Evolutionary conservation across 768 basidiomycete genomes (phyloP).

Genomic region (Amanita thiersii): DNA sequence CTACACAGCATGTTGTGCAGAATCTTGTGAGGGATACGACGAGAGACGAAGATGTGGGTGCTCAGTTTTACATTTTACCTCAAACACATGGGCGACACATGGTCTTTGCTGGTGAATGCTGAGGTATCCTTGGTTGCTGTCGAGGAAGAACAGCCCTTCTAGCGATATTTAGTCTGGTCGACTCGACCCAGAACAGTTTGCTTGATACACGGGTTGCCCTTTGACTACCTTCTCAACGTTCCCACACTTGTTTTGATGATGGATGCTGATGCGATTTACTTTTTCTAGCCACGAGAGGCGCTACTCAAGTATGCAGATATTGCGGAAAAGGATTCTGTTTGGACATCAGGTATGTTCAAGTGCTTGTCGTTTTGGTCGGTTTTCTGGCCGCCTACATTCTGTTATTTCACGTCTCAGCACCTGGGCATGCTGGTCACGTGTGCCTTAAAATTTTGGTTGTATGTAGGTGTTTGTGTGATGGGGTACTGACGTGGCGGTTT

Average conservation of each 20-base stretch:
- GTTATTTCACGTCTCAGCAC: slow-evolving; percentile 5
- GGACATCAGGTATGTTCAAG: slow-evolving; percentile 79
- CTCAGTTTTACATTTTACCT: slow-evolving; percentile 15
- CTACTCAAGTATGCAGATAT: slow-evolving; percentile 84
- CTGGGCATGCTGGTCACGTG: slow-evolving; percentile 18
- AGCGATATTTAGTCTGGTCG: not conserved
- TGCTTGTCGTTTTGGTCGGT: slow-evolving; percentile 11
- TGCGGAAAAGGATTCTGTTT: slow-evolving; percentile 73
- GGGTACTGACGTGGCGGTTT: slow-evolving; percentile 57
- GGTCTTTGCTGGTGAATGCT: slow-evolving; percentile 8
- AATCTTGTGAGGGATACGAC: slow-evolving; percentile 88
- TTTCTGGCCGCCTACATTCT: slow-evolving; percentile 12
- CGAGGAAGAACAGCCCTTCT: slow-evolving; percentile 2
- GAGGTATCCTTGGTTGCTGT: not conserved
- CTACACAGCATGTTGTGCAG: slow-evolving; percentile 95
- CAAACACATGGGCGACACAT: slow-evolving; percentile 8
- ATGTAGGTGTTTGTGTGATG: slow-evolving; percentile 39
- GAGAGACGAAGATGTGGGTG: slow-evolving; percentile 90
- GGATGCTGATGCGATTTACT: slow-evolving; percentile 14
- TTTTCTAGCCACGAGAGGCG: slow-evolving; percentile 85
- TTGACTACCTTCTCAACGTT: slow-evolving; percentile 8
- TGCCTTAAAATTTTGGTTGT: slow-evolving; percentile 24
- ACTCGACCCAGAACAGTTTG: not conserved
- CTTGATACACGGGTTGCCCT: slow-evolving; percentile 10
- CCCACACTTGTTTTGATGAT: slow-evolving; percentile 6